phyloP scores from a whole-genome alignment of 192 early-diverging fungal species.

The Bifiguratus adelaidae region DNA sequence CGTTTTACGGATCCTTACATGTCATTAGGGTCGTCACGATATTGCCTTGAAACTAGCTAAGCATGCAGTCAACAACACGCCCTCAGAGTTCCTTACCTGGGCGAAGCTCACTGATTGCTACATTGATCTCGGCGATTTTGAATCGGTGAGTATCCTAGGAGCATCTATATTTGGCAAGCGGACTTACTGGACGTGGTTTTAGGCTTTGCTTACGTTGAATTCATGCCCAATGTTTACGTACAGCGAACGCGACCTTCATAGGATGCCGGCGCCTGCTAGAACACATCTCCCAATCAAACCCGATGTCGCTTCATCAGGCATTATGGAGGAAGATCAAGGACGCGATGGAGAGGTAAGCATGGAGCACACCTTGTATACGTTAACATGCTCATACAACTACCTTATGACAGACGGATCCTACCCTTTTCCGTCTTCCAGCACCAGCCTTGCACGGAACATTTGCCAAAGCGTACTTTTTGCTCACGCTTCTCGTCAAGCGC shows the following conservation, averaged over 20 bases:
- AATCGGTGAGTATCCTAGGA: not conserved
- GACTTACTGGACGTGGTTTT: not conserved
- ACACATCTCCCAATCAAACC: slow-evolving; percentile 83
- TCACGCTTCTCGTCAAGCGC: slow-evolving; percentile 68
- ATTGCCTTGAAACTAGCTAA: slow-evolving; percentile 83
- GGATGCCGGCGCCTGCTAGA: slow-evolving; percentile 82
- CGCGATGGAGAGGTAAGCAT: slow-evolving; percentile 39
- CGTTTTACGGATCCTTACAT: not conserved
- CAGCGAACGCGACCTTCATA: slow-evolving; percentile 75
- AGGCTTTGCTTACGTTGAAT: slow-evolving; percentile 92
- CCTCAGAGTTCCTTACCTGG: slow-evolving; percentile 94
- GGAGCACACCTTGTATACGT: not conserved
- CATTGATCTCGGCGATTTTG: slow-evolving; percentile 5
- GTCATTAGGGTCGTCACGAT: slow-evolving; percentile 49
- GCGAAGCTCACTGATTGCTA: slow-evolving; percentile 77
- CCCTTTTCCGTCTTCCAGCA: slow-evolving; percentile 76
- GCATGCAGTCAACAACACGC: slow-evolving; percentile 87
- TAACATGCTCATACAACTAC: not conserved
- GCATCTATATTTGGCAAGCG: not conserved
- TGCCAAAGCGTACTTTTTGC: slow-evolving; percentile 71
- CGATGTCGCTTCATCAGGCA: slow-evolving; percentile 49
- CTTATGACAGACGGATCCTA: slow-evolving; percentile 34
- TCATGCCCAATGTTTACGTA: slow-evolving; percentile 99
- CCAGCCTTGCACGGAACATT: slow-evolving; percentile 91
- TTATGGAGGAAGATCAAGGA: slow-evolving; percentile 49